Percentiles rank a stretch among this genome's conserved stretches.
Conservation (phyloP, 139 green algal genomes). For the Chlorella sp. region DNA sequence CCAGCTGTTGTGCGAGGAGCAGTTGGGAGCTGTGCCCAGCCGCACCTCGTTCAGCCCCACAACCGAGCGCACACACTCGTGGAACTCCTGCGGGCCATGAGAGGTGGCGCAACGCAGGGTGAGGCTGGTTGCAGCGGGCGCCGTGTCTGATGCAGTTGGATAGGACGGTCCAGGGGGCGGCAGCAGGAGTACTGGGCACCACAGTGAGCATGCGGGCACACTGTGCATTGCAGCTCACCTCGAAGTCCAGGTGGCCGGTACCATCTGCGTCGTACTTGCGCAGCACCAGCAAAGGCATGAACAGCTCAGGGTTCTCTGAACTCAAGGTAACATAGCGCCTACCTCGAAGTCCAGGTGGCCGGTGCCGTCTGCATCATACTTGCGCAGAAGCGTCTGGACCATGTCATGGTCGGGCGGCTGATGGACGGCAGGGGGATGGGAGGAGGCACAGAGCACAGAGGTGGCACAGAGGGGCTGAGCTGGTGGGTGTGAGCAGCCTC, state of each 20-base stretch:
- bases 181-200: background rate
- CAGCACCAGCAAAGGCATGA: no score
- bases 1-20: no score
- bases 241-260: constrained; percentile 18
- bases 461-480: background rate
- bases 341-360: constrained; percentile 29
- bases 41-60: constrained; percentile 10
- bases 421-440: background rate
- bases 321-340: no score
- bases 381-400: background rate
- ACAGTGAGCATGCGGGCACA: background rate
- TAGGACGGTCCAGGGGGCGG: background rate
- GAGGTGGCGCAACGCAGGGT: background rate
- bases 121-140: background rate
- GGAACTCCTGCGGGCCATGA: constrained; percentile 31
- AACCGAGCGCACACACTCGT: background rate
- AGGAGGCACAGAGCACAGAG: background rate
- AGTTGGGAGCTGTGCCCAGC: background rate
- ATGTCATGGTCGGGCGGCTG: constrained; percentile 11
- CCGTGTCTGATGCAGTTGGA: background rate
- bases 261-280: background rate
- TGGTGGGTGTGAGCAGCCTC: background rate
- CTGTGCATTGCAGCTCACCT: no score
- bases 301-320: no score
- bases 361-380: constrained; percentile 18